Conservation (phyloP, 306 rosid species). For the Medicago arabica region DNA sequence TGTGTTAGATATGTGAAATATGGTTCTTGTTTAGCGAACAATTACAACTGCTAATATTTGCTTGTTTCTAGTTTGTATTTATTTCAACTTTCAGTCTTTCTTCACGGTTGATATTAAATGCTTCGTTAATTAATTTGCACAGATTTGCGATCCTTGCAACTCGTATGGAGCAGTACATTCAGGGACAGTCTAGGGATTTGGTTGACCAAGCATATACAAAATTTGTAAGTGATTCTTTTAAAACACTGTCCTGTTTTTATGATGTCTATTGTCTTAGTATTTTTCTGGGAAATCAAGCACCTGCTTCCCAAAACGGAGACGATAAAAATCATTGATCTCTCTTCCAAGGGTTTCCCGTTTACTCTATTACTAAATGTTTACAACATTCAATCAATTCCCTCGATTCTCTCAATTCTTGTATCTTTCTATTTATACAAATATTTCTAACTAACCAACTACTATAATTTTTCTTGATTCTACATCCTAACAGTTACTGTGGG, state of each 20-base stretch:
- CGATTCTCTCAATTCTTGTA: background rate
- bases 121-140: slow-evolving; percentile 41
- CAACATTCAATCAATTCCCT: background rate
- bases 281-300: slow-evolving; percentile 24
- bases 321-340: slow-evolving; percentile 6
- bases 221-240: slow-evolving; percentile 68
- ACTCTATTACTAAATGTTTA: background rate
- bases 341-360: background rate
- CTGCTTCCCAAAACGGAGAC: slow-evolving; percentile 1
- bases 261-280: slow-evolving; percentile 22
- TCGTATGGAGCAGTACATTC: slow-evolving; percentile 98
- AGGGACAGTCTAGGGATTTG: slow-evolving; percentile 99
- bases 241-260: slow-evolving; percentile 29
- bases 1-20: slow-evolving; percentile 19
- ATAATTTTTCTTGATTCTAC: background rate
- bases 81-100: slow-evolving; percentile 21
- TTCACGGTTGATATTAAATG: slow-evolving; percentile 31
- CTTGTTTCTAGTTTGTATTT: slow-evolving; percentile 24
- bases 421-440: background rate
- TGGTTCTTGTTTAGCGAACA: slow-evolving; percentile 23
- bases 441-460: background rate
- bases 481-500: background rate
- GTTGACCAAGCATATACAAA: slow-evolving; percentile 98
- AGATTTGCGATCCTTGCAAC: slow-evolving; percentile 98
- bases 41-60: slow-evolving; percentile 18